Percentiles rank a stretch among this genome's conserved stretches.
phyloP scores from a whole-genome alignment of 148 eudicot species.

The Rhododendron molle region DNA sequence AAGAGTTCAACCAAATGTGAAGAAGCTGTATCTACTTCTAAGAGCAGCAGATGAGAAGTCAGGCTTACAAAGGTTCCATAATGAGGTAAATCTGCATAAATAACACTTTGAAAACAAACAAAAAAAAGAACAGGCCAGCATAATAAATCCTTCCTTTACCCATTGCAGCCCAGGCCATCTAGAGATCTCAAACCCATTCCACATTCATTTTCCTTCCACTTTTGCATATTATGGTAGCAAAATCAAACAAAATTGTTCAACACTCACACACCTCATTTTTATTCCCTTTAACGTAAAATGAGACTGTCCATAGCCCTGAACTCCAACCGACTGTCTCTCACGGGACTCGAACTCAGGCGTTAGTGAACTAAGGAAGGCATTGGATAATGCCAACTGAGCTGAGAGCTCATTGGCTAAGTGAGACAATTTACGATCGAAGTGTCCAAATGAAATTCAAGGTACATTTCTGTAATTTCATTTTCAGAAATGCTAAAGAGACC shows the following conservation, averaged over 20 bases:
- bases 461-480: not conserved
- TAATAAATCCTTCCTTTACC: not conserved
- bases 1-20: constrained; percentile 34
- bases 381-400: too few species aligned
- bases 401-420: not conserved
- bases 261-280: not conserved
- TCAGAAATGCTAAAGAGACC: not conserved
- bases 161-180: not conserved
- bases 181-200: not conserved
- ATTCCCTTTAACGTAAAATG: not conserved
- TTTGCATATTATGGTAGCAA: not conserved
- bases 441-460: not conserved
- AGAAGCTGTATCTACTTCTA: constrained; percentile 32
- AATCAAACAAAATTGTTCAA: not conserved
- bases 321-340: too few species aligned
- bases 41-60: constrained; percentile 23
- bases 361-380: too few species aligned
- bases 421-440: not conserved
- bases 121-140: not conserved
- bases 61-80: constrained; percentile 16
- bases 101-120: too few species aligned
- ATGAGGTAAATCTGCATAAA: constrained; percentile 22
- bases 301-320: too few species aligned
- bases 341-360: too few species aligned
- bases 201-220: not conserved